Conservation (phyloP, 2,329 filamentous ascomycete genomes). For the Pyrenochaeta sp. region DNA sequence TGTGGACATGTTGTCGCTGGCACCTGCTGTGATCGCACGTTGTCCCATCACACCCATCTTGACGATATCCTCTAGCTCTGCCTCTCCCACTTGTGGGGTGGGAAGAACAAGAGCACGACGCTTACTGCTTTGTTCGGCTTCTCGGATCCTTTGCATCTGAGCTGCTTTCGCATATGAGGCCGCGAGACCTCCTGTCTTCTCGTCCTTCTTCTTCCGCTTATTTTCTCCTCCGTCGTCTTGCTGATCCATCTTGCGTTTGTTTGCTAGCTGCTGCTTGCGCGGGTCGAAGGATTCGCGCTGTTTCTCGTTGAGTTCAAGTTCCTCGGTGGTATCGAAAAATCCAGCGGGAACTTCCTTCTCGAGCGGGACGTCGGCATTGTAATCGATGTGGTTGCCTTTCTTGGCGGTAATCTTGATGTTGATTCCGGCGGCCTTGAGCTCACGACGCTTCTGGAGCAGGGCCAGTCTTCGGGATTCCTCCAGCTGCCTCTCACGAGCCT, state of each 20-base stretch:
- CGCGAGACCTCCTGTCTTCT: conserved; percentile 74
- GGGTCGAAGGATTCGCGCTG: conserved; percentile 89
- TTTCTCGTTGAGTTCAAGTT: conserved; percentile 79
- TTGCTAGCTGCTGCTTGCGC: conserved; percentile 86
- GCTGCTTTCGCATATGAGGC: conserved; percentile 92
- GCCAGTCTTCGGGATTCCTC: conserved; percentile 93
- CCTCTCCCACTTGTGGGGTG: conserved; percentile 88
- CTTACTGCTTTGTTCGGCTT: conserved; percentile 97
- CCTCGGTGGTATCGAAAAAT: conserved; percentile 92
- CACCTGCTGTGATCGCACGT: conserved; percentile 78
- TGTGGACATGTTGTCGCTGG: conserved; percentile 84
- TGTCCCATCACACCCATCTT: conserved; percentile 98
- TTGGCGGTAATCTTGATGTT: conserved; percentile 94
- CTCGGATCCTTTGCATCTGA: conserved; percentile 91
- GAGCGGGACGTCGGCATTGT: conserved; percentile 98
- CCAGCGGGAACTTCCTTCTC: conserved; percentile 88
- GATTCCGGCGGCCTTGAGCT: conserved; percentile 96
- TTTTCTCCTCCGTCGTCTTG: conserved; percentile 80
- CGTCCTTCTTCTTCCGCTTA: conserved; percentile 89
- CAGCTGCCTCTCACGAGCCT: conserved; percentile 92
- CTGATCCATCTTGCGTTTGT: conserved; percentile 90
- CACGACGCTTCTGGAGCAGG: conserved; percentile 89
- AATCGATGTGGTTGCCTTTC: conserved; percentile 98
- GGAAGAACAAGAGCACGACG: conserved; percentile 83
- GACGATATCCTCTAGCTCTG: conserved; percentile 94